Conservation (phyloP, 768 basidiomycete species). For the Amylocystis lapponica region DNA sequence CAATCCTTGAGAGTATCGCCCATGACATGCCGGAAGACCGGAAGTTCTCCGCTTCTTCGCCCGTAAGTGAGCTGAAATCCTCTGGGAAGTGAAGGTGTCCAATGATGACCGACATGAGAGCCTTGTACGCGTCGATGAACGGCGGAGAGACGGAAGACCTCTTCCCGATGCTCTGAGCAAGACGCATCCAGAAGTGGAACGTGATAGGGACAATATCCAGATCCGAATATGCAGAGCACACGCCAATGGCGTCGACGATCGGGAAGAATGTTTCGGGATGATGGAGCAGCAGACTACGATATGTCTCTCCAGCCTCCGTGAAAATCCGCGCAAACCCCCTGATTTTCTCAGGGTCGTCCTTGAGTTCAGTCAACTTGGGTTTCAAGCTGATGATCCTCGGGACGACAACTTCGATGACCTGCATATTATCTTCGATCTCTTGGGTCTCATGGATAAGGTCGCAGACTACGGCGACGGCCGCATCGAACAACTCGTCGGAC, state of each 20-base stretch:
- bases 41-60: constrained; percentile 91
- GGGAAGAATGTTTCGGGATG: constrained; percentile 93
- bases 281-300: constrained; percentile 79
- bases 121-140: constrained; percentile 76
- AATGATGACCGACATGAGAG: constrained; percentile 83
- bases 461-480: constrained; percentile 87
- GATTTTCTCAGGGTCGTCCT: constrained; percentile 83
- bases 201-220: constrained; percentile 97
- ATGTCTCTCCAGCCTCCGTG: constrained; percentile 96
- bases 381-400: constrained; percentile 78
- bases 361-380: constrained; percentile 48
- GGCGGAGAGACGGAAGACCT: constrained; percentile 64
- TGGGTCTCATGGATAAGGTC: constrained; percentile 98
- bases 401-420: constrained; percentile 81
- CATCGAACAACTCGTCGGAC: constrained; percentile 86
- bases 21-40: constrained; percentile 96
- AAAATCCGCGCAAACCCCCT: constrained; percentile 88
- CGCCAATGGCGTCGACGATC: constrained; percentile 89
- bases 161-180: constrained; percentile 86
- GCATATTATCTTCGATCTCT: constrained; percentile 92
- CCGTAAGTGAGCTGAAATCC: constrained; percentile 56
- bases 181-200: constrained; percentile 97
- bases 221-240: constrained; percentile 88
- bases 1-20: constrained; percentile 99
- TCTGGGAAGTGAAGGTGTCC: constrained; percentile 86